phyloP scores from a whole-genome alignment of 1,284 basidiomycete genomes.

The Puccinia horiana region DNA sequence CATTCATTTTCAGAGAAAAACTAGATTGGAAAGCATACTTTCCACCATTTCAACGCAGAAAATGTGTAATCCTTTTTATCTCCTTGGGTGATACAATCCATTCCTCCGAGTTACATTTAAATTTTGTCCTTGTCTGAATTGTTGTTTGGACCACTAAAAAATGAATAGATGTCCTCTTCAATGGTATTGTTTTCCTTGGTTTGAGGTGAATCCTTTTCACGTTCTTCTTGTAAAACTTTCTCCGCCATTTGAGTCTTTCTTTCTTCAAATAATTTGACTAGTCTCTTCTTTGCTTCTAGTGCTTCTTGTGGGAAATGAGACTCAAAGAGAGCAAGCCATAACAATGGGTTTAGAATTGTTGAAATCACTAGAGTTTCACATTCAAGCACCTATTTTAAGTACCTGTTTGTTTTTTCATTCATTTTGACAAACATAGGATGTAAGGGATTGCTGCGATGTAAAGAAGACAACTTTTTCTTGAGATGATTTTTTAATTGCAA shows the following conservation, averaged over 20 bases:
- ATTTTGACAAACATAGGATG: constrained; percentile 16
- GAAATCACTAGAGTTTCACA: constrained; percentile 20
- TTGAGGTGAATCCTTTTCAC: background rate
- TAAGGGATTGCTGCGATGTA: background rate
- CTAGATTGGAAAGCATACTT: no score
- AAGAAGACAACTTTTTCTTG: background rate
- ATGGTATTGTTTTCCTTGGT: background rate
- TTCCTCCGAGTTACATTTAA: background rate
- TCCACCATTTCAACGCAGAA: constrained; percentile 25
- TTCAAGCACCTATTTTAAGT: constrained; percentile 18
- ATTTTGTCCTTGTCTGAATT: constrained; percentile 23
- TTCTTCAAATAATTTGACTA: constrained; percentile 14
- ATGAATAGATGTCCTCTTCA: background rate
- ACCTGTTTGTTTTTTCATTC: constrained; percentile 6
- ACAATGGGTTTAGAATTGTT: constrained; percentile 19
- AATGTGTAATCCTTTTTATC: constrained; percentile 31
- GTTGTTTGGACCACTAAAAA: constrained; percentile 20
- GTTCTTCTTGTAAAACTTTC: constrained; percentile 9
- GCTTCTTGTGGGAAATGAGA: background rate
- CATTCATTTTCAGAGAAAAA: background rate
- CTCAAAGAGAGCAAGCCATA: constrained; percentile 17
- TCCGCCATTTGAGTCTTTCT: constrained; percentile 16
- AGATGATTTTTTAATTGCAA: constrained; percentile 9
- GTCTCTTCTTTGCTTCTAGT: constrained; percentile 10
- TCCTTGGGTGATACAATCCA: constrained; percentile 16